Evolutionary conservation across 2,329 filamentous ascomycete species (phyloP), one percentile per base, ranked within the genome.

Genomic region (Canariomyces notabilis): DNA sequence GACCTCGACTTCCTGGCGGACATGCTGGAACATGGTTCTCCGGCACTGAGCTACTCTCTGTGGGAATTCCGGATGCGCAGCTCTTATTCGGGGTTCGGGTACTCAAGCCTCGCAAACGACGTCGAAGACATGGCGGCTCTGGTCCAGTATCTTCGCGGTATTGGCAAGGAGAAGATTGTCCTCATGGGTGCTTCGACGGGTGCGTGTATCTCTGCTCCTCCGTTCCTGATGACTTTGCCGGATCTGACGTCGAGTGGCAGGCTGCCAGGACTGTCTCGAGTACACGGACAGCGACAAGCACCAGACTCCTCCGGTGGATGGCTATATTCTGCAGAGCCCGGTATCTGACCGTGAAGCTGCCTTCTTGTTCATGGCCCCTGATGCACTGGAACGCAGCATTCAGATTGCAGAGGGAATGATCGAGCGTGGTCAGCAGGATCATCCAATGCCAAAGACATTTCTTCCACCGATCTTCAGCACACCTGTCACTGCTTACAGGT

Each of bases 311-410:
- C 20, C 15, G 2, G 67, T 95, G 1, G 80, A 91, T 49, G 89
- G 84, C 21, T 83, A 82, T 43, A 84, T 95, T 40, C 68, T 95
- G 41, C 89, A 94, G 62, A 87, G 84, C 0, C 82, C 86, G 0
- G 81, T 90, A 2, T 87, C 81, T 1, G 89, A 95, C 62, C 75
- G 88, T 32, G 84, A 93, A 61, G 77, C 74, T 0, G 59, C 85
- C 18, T 15, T 33, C 4, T 14, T 46, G 11, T 36, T 46, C 32
- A 46, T 46, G 43, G 29, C 42, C 12, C 18, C 39, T 6, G 14
- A 66, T 65, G 3, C 58, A 3, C 19, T 76, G 50, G 66, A 74
- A 6, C 65, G 64, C 42, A 71, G 65, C 42, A 56, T 83, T 6
- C 64, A 69, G 1, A 58, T 71, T 8, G 80, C 83, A 0, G 65